A percentile compares a stretch with the other conserved stretches of the same genome.
phyloP scores from a whole-genome alignment of 2,329 filamentous ascomycete species.

The Fusarium piperis region DNA sequence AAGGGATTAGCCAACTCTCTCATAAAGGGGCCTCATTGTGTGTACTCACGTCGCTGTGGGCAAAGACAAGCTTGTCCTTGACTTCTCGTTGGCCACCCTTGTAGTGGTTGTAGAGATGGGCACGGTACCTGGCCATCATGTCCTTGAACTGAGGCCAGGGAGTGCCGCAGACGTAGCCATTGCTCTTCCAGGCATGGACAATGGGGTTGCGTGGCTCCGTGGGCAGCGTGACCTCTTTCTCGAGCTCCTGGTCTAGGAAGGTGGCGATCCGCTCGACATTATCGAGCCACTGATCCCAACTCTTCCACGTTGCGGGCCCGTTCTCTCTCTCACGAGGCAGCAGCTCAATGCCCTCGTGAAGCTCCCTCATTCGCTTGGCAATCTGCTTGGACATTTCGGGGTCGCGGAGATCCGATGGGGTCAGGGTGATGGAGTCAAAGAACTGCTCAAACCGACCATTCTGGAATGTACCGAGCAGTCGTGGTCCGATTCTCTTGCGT shows the following conservation, averaged over 20 bases:
- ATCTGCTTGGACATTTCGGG: constrained; percentile 90
- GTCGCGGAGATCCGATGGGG: constrained; percentile 77
- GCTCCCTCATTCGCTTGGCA: constrained; percentile 95
- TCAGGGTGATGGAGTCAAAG: constrained; percentile 85
- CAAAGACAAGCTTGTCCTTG: constrained; percentile 84
- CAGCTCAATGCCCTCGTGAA: constrained; percentile 93
- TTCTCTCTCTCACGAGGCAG: constrained; percentile 79
- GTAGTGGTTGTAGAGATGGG: constrained; percentile 77
- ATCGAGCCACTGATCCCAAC: constrained; percentile 92
- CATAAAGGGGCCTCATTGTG: not conserved
- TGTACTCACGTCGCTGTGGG: constrained; percentile 89
- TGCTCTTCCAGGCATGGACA: constrained; percentile 69
- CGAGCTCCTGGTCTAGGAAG: constrained; percentile 67
- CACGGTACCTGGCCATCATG: constrained; percentile 80
- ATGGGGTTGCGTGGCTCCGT: constrained; percentile 37
- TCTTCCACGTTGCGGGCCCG: constrained; percentile 87
- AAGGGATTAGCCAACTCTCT: constrained; percentile 12
- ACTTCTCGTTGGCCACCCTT: constrained; percentile 70
- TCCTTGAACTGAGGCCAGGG: constrained; percentile 82
- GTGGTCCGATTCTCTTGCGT: constrained; percentile 91
- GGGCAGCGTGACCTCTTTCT: constrained; percentile 45
- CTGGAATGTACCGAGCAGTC: constrained; percentile 87
- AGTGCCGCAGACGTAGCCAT: constrained; percentile 82
- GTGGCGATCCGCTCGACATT: constrained; percentile 70
- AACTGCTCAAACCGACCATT: constrained; percentile 98